Conservation (phyloP, 2,329 filamentous ascomycete genomes). For the Epichloe scottii region DNA sequence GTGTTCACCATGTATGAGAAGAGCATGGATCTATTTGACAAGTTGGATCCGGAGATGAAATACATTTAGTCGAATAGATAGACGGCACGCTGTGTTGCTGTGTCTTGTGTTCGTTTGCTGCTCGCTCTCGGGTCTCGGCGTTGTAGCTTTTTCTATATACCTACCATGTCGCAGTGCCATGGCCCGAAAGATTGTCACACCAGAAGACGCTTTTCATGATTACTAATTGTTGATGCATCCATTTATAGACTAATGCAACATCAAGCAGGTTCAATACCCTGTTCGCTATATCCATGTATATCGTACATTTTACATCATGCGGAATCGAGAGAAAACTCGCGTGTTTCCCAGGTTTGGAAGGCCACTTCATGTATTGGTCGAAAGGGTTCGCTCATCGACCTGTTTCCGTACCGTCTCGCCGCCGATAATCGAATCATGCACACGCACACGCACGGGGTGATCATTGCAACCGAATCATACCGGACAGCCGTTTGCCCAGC, state of each 20-base stretch:
- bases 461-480: slow-evolving; percentile 46
- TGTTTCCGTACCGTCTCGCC: too few relatives aligned
- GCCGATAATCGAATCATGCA: background rate
- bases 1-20: slow-evolving; percentile 99
- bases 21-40: slow-evolving; percentile 77
- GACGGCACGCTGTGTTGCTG: background rate
- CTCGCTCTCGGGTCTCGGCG: too few relatives aligned
- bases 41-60: slow-evolving; percentile 66
- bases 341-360: background rate
- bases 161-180: too few relatives aligned
- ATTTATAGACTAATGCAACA: too few relatives aligned
- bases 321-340: too few relatives aligned
- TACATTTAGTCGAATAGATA: slow-evolving; percentile 48
- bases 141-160: too few relatives aligned
- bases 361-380: background rate
- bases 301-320: background rate
- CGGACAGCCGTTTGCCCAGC: slow-evolving; percentile 41
- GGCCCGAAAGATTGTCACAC: too few relatives aligned
- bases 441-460: background rate
- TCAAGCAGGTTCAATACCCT: background rate
- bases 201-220: too few relatives aligned
- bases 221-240: too few relatives aligned
- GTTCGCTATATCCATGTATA: background rate
- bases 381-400: background rate
- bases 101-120: background rate